Conservation (phyloP, 2,329 filamentous ascomycete species). For the Dryadomyces quercivorus region DNA sequence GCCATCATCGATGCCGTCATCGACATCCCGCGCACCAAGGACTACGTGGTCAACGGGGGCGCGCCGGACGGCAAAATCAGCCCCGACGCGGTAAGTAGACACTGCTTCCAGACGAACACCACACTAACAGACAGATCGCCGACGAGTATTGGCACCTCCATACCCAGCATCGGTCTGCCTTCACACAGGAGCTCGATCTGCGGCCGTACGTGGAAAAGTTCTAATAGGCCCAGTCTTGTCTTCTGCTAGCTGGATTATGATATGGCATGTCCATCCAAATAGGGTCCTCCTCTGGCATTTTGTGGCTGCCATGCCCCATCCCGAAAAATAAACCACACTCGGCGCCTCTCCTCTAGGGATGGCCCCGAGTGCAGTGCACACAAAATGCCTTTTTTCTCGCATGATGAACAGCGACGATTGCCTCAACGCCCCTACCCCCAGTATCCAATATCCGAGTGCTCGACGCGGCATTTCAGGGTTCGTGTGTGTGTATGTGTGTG, state of each 20-base stretch:
- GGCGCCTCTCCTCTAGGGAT: neutral
- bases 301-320: neutral
- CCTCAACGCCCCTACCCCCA: too few species aligned
- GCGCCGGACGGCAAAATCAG: constrained; percentile 52
- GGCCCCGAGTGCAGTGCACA: neutral
- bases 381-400: neutral
- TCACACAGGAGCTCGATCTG: constrained; percentile 72
- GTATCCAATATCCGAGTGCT: neutral
- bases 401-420: too few species aligned
- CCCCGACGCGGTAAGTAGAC: constrained; percentile 54
- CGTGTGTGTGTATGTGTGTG: neutral
- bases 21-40: constrained; percentile 61
- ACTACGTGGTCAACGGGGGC: constrained; percentile 29
- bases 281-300: neutral
- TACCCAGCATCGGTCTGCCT: constrained; percentile 64
- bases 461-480: neutral
- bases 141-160: constrained; percentile 79
- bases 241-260: neutral
- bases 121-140: constrained; percentile 49
- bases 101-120: neutral
- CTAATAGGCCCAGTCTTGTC: constrained; percentile 25
- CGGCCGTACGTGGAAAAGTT: constrained; percentile 78
- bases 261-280: neutral
- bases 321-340: neutral
- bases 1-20: constrained; percentile 77